Percentiles rank a stretch among this genome's conserved stretches.
phyloP scores from a whole-genome alignment of 1,284 basidiomycete genomes.

The Amylostereum chailletii region DNA sequence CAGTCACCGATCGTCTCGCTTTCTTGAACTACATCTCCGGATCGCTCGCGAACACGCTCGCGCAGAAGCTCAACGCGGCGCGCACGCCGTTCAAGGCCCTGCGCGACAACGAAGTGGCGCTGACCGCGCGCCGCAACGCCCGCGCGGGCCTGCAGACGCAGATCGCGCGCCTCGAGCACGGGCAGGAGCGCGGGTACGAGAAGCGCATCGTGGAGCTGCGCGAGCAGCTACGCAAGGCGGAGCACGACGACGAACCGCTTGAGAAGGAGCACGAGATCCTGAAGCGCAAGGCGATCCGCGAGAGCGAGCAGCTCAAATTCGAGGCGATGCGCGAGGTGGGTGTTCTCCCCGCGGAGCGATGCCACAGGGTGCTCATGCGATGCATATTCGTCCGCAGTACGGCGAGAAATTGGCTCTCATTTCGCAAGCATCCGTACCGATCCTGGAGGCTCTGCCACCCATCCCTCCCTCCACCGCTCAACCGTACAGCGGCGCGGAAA shows the following conservation, averaged over 20 bases:
- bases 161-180: conserved; percentile 56
- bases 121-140: conserved; percentile 51
- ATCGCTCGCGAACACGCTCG: conserved; percentile 50
- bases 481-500: conserved; percentile 52
- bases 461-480: conserved; percentile 45
- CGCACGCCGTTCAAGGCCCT: conserved; percentile 60
- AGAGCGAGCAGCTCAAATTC: conserved; percentile 69
- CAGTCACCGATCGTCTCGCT: conserved; percentile 70
- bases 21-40: conserved; percentile 72
- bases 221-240: conserved; percentile 52
- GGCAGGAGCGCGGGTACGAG: conserved; percentile 49
- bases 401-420: conserved; percentile 69
- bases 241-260: conserved; percentile 49
- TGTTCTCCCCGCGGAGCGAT: neutral
- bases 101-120: conserved; percentile 54
- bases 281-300: conserved; percentile 63
- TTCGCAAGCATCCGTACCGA: conserved; percentile 55
- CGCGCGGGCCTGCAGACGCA: conserved; percentile 50
- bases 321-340: conserved; percentile 66
- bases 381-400: conserved; percentile 35
- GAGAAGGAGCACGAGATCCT: conserved; percentile 64
- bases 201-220: conserved; percentile 56
- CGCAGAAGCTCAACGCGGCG: conserved; percentile 50
- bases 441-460: conserved; percentile 51
- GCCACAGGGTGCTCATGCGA: neutral